These are phyloP conservation scores for Ilyonectria mors-panacis DNA, from an alignment of 2,329 filamentous ascomycete genomes.

Conservation along the genomic window DNA sequence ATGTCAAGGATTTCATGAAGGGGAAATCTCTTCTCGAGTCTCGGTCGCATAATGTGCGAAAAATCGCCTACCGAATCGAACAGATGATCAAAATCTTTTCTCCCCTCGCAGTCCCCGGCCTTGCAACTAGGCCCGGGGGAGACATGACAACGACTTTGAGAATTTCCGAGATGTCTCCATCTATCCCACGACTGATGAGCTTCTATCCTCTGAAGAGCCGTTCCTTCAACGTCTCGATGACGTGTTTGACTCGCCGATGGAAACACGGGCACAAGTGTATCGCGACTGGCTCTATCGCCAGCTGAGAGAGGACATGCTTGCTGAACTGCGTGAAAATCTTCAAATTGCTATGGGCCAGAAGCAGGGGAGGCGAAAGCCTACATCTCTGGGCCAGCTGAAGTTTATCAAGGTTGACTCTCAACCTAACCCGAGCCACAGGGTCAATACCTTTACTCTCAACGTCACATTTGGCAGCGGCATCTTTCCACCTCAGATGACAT, in stretches of 20 bases:
- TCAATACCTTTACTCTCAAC: conserved; percentile 55
- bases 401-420: conserved; percentile 57
- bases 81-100: conserved; percentile 53
- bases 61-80: conserved; percentile 55
- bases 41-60: conserved; percentile 41
- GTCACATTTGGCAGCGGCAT: conserved; percentile 62
- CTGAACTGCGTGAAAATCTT: conserved; percentile 74
- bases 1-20: conserved; percentile 48
- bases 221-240: conserved; percentile 70
- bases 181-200: conserved; percentile 76
- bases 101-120: background rate
- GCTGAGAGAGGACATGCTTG: conserved; percentile 79
- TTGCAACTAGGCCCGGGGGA: conserved; percentile 68
- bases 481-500: conserved; percentile 52
- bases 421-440: conserved; percentile 46
- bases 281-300: conserved; percentile 82
- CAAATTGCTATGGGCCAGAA: conserved; percentile 65
- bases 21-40: conserved; percentile 44
- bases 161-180: conserved; percentile 75
- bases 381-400: conserved; percentile 57
- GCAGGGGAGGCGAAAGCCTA: conserved; percentile 58
- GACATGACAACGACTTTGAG: conserved; percentile 80
- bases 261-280: conserved; percentile 63
- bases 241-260: conserved; percentile 57
- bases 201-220: conserved; percentile 65